Base-by-base conservation (phyloP, 164 flowering plant species). In the Sedum album region DNA sequence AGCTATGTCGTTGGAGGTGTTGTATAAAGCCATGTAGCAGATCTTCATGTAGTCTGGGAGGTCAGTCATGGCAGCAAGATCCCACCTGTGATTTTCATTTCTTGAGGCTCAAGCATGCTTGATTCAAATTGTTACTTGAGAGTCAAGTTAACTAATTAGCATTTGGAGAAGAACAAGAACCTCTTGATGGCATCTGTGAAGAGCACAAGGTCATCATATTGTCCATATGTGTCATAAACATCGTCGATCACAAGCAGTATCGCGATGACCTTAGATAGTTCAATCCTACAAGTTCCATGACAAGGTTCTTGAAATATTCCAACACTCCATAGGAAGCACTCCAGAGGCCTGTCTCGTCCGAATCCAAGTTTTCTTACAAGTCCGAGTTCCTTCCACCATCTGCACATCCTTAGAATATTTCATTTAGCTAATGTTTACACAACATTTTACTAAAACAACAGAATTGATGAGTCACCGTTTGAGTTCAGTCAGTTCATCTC, bases 381-480 rank as follows among this genome's bases (percentile, higher is more conserved):
- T 5, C 75, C 82, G 38, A 73, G 42, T 10, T 77, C 60, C 30
- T 71, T 71, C 80, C 82, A 80, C 80, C 80, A 80, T 70, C 82
- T 77, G 18, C 53, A 20, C 11, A 39, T 39, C 42, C 13, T 20
- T 6, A 48, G 5, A 48, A 48, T 17, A 48, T 48, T 48, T 48
- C 2, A 39, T 39, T 48, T n/a, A 48, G 21, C 23, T 11, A 14
- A 39, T 39, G 13, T 39, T 39, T 39, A 39, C 42, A 48, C n/a
- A n/a, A n/a, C n/a, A 48, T 48, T 48, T 15, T 11, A 39, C 21
- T 11, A 48, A 48, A 18, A 15, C n/a, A 20, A 6, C n/a, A 13
- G 53, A 48, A 8, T 14, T 39, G 11, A 39, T 15, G 0, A n/a
- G 21, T 48, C 23, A 48, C 53, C 53, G 53, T 48, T 48, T 55